phyloP scores from a whole-genome alignment of 768 basidiomycete species.

The Lanmaoa pseudosensibilis region DNA sequence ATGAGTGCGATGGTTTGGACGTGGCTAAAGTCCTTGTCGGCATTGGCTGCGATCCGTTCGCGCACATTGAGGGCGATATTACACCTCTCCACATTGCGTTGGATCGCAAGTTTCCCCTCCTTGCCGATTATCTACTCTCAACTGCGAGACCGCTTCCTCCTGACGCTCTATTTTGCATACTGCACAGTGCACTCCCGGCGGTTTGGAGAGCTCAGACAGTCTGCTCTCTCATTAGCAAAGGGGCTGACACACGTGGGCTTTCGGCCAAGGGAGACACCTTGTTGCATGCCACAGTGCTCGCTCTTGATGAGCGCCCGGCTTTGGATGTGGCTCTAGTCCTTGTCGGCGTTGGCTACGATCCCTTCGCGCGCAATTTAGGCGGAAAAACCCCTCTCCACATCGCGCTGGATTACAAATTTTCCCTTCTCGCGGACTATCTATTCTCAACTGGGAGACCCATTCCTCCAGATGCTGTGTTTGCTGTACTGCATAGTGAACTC shows the following conservation, averaged over 20 bases:
- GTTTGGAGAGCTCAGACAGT: neutral
- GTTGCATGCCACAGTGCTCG: neutral
- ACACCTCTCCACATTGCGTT: slow-evolving; percentile 11
- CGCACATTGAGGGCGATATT: neutral
- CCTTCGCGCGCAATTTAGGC: neutral
- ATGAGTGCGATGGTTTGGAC: neutral
- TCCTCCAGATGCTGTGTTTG: neutral
- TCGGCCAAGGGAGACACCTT: neutral
- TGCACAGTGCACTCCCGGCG: neutral
- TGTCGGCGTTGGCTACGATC: slow-evolving; percentile 8
- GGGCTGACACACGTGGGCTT: neutral
- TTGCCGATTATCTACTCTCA: neutral
- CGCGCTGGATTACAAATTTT: neutral
- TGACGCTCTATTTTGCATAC: neutral
- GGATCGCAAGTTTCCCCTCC: neutral
- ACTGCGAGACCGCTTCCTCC: neutral
- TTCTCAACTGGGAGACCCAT: neutral
- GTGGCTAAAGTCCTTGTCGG: slow-evolving; percentile 1
- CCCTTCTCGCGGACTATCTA: neutral
- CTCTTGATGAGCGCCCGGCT: too few relatives aligned
- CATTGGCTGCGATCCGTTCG: slow-evolving; percentile 7
- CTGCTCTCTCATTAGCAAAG: neutral
- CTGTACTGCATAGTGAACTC: neutral
- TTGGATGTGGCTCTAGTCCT: too few relatives aligned
- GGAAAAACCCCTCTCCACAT: slow-evolving; percentile 5